phyloP scores from a whole-genome alignment of 768 basidiomycete species.

The Cystobasidium onofrii region DNA sequence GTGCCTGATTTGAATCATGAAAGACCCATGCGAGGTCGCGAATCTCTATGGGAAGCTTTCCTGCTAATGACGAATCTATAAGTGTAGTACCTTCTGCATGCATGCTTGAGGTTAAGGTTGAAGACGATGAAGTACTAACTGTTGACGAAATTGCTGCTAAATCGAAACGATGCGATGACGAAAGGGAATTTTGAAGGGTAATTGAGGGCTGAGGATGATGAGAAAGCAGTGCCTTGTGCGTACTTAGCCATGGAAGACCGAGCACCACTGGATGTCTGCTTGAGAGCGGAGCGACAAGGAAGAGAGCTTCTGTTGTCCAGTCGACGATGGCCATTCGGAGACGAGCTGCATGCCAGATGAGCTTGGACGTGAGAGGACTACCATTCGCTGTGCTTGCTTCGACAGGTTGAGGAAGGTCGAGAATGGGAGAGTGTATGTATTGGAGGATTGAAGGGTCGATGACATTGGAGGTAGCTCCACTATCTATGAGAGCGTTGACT shows the following conservation, averaged over 20 bases:
- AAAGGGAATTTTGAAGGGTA: neutral
- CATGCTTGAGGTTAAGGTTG: no score
- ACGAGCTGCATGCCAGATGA: neutral
- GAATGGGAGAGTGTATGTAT: neutral
- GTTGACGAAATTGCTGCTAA: no score
- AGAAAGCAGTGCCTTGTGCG: neutral
- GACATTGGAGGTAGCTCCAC: neutral
- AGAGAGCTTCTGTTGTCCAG: neutral
- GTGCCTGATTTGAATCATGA: neutral
- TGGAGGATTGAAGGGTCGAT: neutral
- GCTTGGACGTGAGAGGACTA: neutral
- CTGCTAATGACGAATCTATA: neutral
- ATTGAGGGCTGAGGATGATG: neutral
- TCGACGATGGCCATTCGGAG: neutral
- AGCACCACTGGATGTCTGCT: neutral
- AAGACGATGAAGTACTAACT: no score
- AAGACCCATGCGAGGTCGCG: neutral
- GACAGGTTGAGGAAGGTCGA: neutral
- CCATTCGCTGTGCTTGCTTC: neutral
- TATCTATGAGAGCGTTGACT: neutral
- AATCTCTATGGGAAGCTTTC: neutral
- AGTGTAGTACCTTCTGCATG: neutral
- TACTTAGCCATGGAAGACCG: neutral
- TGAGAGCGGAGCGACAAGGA: neutral
- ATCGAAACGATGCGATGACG: neutral